phyloP scores from a whole-genome alignment of 441 rosid genomes.

The Macaranga tanarius region DNA sequence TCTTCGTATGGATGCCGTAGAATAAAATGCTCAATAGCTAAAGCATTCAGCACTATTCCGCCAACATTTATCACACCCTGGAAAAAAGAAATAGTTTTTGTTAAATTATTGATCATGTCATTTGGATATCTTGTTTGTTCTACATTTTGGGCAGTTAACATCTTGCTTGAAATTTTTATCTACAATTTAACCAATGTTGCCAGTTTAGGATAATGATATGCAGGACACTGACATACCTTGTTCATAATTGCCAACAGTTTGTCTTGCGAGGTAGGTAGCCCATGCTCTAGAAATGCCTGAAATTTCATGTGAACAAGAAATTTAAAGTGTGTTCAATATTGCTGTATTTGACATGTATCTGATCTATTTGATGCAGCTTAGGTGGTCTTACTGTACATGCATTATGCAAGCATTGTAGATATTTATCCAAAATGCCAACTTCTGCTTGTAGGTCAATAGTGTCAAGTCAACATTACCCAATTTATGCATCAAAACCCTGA shows the following conservation, averaged over 20 bases:
- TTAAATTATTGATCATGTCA: background rate
- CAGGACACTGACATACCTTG: constrained; percentile 43
- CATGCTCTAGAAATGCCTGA: constrained; percentile 87
- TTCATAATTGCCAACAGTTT: constrained; percentile 74
- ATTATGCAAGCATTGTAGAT: constrained; percentile 84
- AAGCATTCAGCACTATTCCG: constrained; percentile 82
- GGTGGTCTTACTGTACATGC: constrained; percentile 70
- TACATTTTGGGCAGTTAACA: background rate
- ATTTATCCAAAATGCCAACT: constrained; percentile 91
- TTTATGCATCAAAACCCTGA: constrained; percentile 64
- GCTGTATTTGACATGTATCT: constrained; percentile 3
- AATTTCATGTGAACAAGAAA: constrained; percentile 18
- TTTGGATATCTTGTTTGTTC: background rate
- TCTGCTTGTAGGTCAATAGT: constrained; percentile 82
- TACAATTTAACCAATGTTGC: background rate
- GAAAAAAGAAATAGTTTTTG: constrained; percentile 4
- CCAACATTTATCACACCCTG: constrained; percentile 85
- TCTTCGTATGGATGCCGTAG: constrained; percentile 75
- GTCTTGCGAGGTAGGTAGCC: constrained; percentile 80
- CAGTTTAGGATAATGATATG: background rate
- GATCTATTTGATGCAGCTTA: constrained; percentile 21
- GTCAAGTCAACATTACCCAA: constrained; percentile 62
- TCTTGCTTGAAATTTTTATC: constrained; percentile 1
- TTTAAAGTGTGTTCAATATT: background rate
- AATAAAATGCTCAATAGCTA: constrained; percentile 90